Percentiles rank a stretch among this genome's conserved stretches.
Conservation (phyloP, 805 yeast species). For the Starmera caribaea region DNA sequence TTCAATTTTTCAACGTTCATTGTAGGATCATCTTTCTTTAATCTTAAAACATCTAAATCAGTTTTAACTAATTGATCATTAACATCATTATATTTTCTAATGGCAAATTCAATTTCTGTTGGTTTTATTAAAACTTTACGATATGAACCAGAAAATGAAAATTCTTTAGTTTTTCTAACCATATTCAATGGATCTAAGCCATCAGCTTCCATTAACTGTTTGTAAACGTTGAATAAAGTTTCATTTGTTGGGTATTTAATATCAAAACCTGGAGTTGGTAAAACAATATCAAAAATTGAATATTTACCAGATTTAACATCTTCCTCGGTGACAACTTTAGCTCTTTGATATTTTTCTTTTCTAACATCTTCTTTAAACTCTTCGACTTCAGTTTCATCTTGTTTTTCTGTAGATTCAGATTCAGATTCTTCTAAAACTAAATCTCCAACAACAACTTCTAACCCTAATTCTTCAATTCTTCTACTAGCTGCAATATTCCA, state of each 20-base stretch:
- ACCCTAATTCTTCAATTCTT: constrained; percentile 64
- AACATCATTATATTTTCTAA: constrained; percentile 53
- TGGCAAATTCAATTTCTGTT: constrained; percentile 45
- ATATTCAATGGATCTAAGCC: constrained; percentile 76
- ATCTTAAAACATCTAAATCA: constrained; percentile 51
- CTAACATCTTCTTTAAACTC: constrained; percentile 68
- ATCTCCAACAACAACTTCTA: constrained; percentile 70
- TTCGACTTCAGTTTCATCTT: constrained; percentile 27
- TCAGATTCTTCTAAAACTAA: constrained; percentile 40
- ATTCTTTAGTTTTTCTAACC: constrained; percentile 80
- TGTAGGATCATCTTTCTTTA: constrained; percentile 15
- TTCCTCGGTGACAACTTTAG: constrained; percentile 64
- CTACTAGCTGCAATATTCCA: constrained; percentile 86
- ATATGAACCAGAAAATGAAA: constrained; percentile 87
- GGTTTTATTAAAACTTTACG: constrained; percentile 67
- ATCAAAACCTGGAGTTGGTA: constrained; percentile 97
- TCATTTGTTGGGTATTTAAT: constrained; percentile 73
- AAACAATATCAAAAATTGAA: constrained; percentile 72
- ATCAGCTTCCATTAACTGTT: constrained; percentile 67
- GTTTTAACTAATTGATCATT: constrained; percentile 69
- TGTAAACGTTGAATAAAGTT: constrained; percentile 49
- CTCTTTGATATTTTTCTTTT: constrained; percentile 47
- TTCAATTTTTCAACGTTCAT: constrained; percentile 17
- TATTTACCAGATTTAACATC: constrained; percentile 53
- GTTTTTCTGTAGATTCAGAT: constrained; percentile 2